Percentiles rank a stretch among this genome's conserved stretches.
Conservation (phyloP, 2,329 filamentous ascomycete genomes). For the Fusarium solani-melongenae region DNA sequence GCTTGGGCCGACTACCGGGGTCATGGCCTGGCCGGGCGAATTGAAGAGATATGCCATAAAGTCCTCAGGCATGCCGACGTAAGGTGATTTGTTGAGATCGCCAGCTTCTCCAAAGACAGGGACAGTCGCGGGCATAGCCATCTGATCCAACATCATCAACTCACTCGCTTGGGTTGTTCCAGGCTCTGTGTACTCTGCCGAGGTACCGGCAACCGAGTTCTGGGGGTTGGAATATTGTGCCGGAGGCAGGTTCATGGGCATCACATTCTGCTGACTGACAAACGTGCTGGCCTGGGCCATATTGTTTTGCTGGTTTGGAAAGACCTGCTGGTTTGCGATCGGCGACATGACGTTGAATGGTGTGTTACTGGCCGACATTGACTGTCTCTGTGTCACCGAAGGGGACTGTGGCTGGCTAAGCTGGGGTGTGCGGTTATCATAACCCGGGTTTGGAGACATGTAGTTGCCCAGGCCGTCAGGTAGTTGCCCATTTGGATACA, state of each 20-base stretch:
- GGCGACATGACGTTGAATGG: slow-evolving; percentile 65
- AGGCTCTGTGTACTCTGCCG: slow-evolving; percentile 59
- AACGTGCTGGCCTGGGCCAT: slow-evolving; percentile 62
- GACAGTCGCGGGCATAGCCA: slow-evolving; percentile 74
- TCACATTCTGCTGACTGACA: slow-evolving; percentile 70
- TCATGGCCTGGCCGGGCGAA: slow-evolving; percentile 46
- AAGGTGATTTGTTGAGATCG: slow-evolving; percentile 84
- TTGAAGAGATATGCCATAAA: slow-evolving; percentile 89
- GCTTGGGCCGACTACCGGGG: slow-evolving; percentile 60
- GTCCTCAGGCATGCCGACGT: slow-evolving; percentile 84
- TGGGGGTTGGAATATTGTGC: slow-evolving; percentile 61
- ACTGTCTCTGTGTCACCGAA: slow-evolving; percentile 56
- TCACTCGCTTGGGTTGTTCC: slow-evolving; percentile 60
- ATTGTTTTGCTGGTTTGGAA: slow-evolving; percentile 58
- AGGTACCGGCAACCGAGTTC: slow-evolving; percentile 45
- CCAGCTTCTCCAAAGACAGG: slow-evolving; percentile 89
- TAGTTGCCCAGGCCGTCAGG: slow-evolving; percentile 55
- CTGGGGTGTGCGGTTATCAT: slow-evolving; percentile 42
- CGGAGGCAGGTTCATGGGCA: slow-evolving; percentile 71
- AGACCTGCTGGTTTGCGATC: slow-evolving; percentile 61
- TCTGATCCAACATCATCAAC: slow-evolving; percentile 71
- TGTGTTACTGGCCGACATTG: slow-evolving; percentile 59
- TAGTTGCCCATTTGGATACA: slow-evolving; percentile 40
- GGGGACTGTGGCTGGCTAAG: slow-evolving; percentile 49
- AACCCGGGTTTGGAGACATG: slow-evolving; percentile 52